Conservation (phyloP, 2,329 filamentous ascomycete species). For the Trichoderma brevicompactum region DNA sequence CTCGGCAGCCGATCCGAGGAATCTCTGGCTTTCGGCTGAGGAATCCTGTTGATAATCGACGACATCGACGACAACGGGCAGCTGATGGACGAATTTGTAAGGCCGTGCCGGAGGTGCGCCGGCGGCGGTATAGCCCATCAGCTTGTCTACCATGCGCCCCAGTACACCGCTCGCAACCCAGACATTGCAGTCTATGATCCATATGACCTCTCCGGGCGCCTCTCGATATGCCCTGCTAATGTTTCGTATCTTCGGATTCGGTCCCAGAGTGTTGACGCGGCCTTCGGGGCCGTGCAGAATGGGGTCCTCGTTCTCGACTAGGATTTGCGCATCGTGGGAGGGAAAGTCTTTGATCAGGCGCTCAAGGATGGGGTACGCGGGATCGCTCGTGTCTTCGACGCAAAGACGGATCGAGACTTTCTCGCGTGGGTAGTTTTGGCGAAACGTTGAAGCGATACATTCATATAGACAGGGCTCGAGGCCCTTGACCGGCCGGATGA, state of each 20-base stretch:
- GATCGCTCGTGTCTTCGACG: conserved; percentile 73
- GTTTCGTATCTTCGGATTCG: conserved; percentile 98
- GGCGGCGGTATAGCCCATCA: conserved; percentile 67
- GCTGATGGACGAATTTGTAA: conserved; percentile 93
- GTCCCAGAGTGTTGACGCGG: conserved; percentile 68
- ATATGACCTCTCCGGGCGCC: conserved; percentile 83
- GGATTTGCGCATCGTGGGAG: conserved; percentile 68
- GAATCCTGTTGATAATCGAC: conserved; percentile 40
- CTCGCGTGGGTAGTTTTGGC: conserved; percentile 75
- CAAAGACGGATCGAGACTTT: conserved; percentile 84
- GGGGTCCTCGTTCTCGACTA: conserved; percentile 83
- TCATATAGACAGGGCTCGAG: conserved; percentile 89
- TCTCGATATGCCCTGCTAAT: conserved; percentile 92
- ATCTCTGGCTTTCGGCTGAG: conserved; percentile 35
- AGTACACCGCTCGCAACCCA: conserved; percentile 83
- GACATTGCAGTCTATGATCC: conserved; percentile 96
- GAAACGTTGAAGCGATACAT: conserved; percentile 85
- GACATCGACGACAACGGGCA: conserved; percentile 86
- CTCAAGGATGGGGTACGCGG: conserved; percentile 74
- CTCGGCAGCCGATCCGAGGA: conserved; percentile 44
- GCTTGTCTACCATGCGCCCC: conserved; percentile 85
- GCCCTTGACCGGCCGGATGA: conserved; percentile 92
- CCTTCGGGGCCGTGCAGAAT: conserved; percentile 61
- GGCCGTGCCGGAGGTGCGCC: conserved; percentile 55
- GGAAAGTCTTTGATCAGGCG: conserved; percentile 76